phyloP scores from a whole-genome alignment of 257 asterid genomes.

The Thymus mandschuricus region DNA sequence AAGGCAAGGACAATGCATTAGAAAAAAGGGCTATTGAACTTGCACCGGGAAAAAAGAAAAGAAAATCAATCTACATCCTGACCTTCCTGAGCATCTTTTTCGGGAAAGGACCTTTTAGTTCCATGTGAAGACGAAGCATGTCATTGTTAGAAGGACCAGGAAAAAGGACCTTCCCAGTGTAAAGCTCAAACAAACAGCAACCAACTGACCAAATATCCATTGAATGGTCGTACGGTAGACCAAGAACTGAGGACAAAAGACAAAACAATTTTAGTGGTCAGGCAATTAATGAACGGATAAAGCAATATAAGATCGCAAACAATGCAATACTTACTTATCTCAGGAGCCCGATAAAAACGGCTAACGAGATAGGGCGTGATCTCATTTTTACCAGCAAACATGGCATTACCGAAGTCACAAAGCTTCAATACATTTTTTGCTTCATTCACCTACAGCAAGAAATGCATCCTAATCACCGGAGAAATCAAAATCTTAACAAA shows the following conservation, averaged over 20 bases:
- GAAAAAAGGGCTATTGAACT: slow-evolving; percentile 3
- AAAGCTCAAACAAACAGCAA: slow-evolving; percentile 97
- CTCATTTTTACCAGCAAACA: slow-evolving; percentile 99
- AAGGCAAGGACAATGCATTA: slow-evolving; percentile 6
- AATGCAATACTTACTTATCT: slow-evolving; percentile 72
- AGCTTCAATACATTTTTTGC: slow-evolving; percentile 91
- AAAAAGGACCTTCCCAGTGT: slow-evolving; percentile 91
- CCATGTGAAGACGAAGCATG: slow-evolving; percentile 99
- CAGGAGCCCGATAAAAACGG: slow-evolving; percentile 99
- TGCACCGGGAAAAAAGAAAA: not conserved
- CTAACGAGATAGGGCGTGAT: slow-evolving; percentile 97
- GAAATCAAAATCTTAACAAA: slow-evolving; percentile 1
- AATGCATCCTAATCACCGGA: slow-evolving; percentile 23
- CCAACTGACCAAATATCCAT: slow-evolving; percentile 99
- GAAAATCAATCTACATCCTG: slow-evolving; percentile 23
- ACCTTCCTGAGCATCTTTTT: slow-evolving; percentile 99
- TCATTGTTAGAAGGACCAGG: slow-evolving; percentile 94
- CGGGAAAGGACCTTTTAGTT: slow-evolving; percentile 89
- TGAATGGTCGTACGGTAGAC: slow-evolving; percentile 93
- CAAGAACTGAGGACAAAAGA: slow-evolving; percentile 63
- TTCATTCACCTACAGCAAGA: slow-evolving; percentile 74
- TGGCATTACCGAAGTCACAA: slow-evolving; percentile 98
- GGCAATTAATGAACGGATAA: slow-evolving; percentile 13
- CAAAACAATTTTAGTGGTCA: slow-evolving; percentile 23
- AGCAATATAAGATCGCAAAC: not conserved